Evolutionary conservation across 108 stramenopile genomes (phyloP).

Genomic region (Cyclostephanos invisitatus): DNA sequence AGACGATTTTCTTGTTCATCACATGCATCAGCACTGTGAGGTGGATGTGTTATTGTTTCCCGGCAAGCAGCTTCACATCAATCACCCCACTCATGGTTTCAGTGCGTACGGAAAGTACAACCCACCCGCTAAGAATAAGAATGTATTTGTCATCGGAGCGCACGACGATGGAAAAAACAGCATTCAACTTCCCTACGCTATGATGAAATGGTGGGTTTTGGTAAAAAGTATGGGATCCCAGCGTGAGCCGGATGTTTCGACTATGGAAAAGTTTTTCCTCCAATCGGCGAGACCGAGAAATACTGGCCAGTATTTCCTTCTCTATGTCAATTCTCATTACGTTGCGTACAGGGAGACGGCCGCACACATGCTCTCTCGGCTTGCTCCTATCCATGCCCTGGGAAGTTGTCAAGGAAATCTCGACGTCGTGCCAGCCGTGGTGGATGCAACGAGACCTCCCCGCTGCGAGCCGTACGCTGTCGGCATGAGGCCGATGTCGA

Average conservation of each 20-base stretch:
- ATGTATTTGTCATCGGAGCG: slow-evolving; percentile 24
- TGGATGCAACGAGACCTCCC: neutral
- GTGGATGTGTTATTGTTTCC: slow-evolving; percentile 30
- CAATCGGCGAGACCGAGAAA: slow-evolving; percentile 32
- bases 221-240: slow-evolving; percentile 10
- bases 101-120: slow-evolving; percentile 17
- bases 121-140: slow-evolving; percentile 24
- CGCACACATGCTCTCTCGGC: slow-evolving; percentile 13
- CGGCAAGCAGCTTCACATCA: slow-evolving; percentile 26
- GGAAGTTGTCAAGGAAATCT: slow-evolving; percentile 31
- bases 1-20: slow-evolving; percentile 28
- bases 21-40: slow-evolving; percentile 36
- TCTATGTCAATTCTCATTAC: slow-evolving; percentile 29
- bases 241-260: neutral
- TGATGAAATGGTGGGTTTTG: slow-evolving; percentile 28
- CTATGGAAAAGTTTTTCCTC: slow-evolving; percentile 14
- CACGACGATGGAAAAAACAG: slow-evolving; percentile 27
- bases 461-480: slow-evolving; percentile 17
- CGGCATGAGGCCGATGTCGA: neutral
- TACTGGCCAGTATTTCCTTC: slow-evolving; percentile 26
- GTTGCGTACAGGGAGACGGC: slow-evolving; percentile 27
- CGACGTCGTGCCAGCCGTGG: neutral
- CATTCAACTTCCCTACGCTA: slow-evolving; percentile 26
- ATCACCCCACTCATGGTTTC: slow-evolving; percentile 3
- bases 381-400: slow-evolving; percentile 22